A percentile compares a stretch with the other conserved stretches of the same genome.
These are phyloP conservation scores for Auriscalpium orientale DNA, from an alignment of 768 basidiomycete species.

Conservation along the genomic window DNA sequence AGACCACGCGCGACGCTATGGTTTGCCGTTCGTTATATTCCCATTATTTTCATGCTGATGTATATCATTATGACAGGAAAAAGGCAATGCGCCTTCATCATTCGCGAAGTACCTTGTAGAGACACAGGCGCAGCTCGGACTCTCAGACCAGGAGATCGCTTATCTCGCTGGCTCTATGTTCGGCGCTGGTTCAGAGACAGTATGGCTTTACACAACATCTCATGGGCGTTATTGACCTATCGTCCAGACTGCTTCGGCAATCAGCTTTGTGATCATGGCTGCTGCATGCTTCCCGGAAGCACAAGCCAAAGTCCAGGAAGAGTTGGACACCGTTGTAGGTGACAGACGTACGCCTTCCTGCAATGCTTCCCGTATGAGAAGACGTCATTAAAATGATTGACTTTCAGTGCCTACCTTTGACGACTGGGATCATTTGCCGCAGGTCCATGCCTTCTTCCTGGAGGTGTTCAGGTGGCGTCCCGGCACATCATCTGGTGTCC, in stretches of 20 bases:
- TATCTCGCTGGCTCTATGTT: conserved; percentile 37
- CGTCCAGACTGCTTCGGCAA: conserved; percentile 23
- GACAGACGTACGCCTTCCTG: conserved; percentile 23
- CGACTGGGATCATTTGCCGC: conserved; percentile 29
- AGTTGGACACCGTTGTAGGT: conserved; percentile 31
- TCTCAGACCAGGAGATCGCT: conserved; percentile 28
- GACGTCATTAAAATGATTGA: background rate
- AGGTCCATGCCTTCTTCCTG: conserved; percentile 33
- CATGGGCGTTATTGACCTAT: background rate
- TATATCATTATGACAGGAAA: conserved; percentile 11
- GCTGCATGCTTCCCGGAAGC: conserved; percentile 28
- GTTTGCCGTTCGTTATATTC: conserved; percentile 12
- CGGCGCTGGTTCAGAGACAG: conserved; percentile 35
- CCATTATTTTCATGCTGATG: background rate
- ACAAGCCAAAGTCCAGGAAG: conserved; percentile 27
- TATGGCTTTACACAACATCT: conserved; percentile 11
- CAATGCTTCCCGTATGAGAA: background rate
- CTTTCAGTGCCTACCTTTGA: conserved; percentile 33
- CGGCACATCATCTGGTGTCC: conserved; percentile 25
- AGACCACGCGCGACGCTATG: conserved; percentile 22
- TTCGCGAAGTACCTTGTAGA: conserved; percentile 33
- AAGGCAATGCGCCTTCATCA: conserved; percentile 20
- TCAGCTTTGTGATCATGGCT: conserved; percentile 27
- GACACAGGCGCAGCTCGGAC: conserved; percentile 23
- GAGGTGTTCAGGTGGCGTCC: conserved; percentile 38